Evolutionary conservation across 129 eudicot species (phyloP).

Genomic region (Flaveria ramosissima): DNA sequence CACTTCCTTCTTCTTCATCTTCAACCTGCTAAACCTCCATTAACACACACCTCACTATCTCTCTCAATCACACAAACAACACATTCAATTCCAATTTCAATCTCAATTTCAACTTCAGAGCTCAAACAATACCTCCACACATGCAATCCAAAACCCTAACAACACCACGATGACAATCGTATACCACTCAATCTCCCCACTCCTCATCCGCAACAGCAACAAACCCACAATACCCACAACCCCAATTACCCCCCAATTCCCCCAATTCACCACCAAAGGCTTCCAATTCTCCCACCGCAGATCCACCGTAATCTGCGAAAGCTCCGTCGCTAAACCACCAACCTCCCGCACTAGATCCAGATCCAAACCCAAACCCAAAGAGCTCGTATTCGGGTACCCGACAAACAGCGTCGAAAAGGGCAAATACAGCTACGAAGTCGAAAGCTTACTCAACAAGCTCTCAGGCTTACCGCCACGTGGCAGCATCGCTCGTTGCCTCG

Average conservation of each 20-base stretch:
- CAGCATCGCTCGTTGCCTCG: constrained; percentile 90
- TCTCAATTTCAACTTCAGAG: constrained; percentile 14
- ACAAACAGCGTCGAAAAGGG: constrained; percentile 78
- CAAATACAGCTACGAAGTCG: constrained; percentile 87
- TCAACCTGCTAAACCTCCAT: constrained; percentile 27
- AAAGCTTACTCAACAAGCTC: constrained; percentile 77
- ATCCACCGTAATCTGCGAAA: constrained; percentile 26
- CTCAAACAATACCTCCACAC: constrained; percentile 25
- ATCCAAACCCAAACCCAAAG: constrained; percentile 61
- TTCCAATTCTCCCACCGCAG: constrained; percentile 29
- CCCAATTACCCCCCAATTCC: not conserved
- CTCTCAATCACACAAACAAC: constrained; percentile 11
- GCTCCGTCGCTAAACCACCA: constrained; percentile 34
- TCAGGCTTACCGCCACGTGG: constrained; percentile 92
- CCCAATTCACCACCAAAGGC: constrained; percentile 31
- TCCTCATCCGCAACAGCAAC: constrained; percentile 40
- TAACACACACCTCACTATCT: constrained; percentile 7
- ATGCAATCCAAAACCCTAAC: constrained; percentile 37
- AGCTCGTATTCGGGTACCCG: constrained; percentile 74
- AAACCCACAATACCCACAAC: constrained; percentile 8
- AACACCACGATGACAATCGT: constrained; percentile 46
- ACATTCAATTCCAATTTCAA: constrained; percentile 13
- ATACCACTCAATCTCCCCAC: constrained; percentile 43
- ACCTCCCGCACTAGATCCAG: constrained; percentile 39
- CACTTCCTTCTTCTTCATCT: constrained; percentile 20